phyloP scores from a whole-genome alignment of 1,284 basidiomycete species.

The Polyporus tsugae region DNA sequence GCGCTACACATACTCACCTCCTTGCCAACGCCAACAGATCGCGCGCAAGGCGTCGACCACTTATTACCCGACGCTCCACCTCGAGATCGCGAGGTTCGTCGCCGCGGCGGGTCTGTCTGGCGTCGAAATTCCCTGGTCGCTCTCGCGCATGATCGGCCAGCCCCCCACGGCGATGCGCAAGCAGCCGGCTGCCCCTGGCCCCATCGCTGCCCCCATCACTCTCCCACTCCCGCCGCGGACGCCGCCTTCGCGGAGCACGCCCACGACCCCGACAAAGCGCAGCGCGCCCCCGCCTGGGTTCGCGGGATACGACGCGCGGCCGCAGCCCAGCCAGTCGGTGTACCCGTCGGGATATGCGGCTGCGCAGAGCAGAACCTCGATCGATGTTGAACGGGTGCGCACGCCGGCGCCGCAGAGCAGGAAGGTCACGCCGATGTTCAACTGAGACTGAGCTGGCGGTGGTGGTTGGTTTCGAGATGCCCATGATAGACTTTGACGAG shows the following conservation, averaged over 20 bases:
- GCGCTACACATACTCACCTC: background rate
- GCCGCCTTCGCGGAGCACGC: slow-evolving; percentile 23
- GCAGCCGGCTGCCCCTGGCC: background rate
- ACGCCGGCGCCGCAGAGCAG: slow-evolving; percentile 22
- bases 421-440: slow-evolving; percentile 35
- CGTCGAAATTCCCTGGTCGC: slow-evolving; percentile 78
- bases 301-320: slow-evolving; percentile 24
- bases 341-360: slow-evolving; percentile 14
- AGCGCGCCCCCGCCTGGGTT: slow-evolving; percentile 13
- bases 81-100: slow-evolving; percentile 90
- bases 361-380: slow-evolving; percentile 6
- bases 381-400: slow-evolving; percentile 13
- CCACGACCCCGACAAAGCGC: slow-evolving; percentile 31
- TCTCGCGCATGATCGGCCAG: slow-evolving; percentile 73
- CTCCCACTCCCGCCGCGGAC: slow-evolving; percentile 8
- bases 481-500: slow-evolving; percentile 5
- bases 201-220: background rate
- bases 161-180: slow-evolving; percentile 68
- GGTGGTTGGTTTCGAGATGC: background rate
- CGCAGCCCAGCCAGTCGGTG: slow-evolving; percentile 10
- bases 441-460: slow-evolving; percentile 11
- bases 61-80: slow-evolving; percentile 92
- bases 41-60: slow-evolving; percentile 91
- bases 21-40: slow-evolving; percentile 60
- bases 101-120: slow-evolving; percentile 66